Evolutionary conservation across 2,329 filamentous ascomycete genomes (phyloP).

Genomic region (Boeremia exigua): DNA sequence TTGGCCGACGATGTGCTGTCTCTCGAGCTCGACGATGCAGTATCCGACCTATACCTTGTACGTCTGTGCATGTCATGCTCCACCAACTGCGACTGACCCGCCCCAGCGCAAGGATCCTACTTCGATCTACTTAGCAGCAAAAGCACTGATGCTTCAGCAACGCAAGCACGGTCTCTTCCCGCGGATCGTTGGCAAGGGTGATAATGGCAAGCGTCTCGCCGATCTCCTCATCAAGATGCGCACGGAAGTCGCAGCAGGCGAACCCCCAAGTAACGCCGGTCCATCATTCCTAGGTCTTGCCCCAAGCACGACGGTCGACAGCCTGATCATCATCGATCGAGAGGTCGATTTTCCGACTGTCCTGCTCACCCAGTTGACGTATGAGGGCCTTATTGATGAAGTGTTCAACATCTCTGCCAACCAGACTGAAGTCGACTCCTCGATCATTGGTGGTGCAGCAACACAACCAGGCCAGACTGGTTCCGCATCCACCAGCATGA

Average conservation of each 20-base stretch:
- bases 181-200: constrained; percentile 91
- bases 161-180: constrained; percentile 92
- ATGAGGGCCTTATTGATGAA: constrained; percentile 95
- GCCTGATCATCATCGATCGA: constrained; percentile 91
- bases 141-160: constrained; percentile 93
- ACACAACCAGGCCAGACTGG: constrained; percentile 62
- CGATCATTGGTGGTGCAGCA: constrained; percentile 78
- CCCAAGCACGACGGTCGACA: constrained; percentile 87
- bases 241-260: constrained; percentile 82
- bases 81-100: constrained; percentile 29
- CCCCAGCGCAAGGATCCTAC: constrained; percentile 81
- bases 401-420: constrained; percentile 91
- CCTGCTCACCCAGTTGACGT: constrained; percentile 92
- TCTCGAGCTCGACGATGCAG: constrained; percentile 85
- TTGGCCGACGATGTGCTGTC: constrained; percentile 91
- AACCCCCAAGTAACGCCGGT: constrained; percentile 66
- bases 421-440: constrained; percentile 89
- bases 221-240: constrained; percentile 90
- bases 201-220: constrained; percentile 87
- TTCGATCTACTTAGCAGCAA: constrained; percentile 85
- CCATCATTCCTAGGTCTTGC: constrained; percentile 69
- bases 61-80: constrained; percentile 19
- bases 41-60: constrained; percentile 83
- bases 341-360: constrained; percentile 93
- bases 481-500: constrained; percentile 61